Conservation (phyloP, 73 alveolate species). For the Symbiodinium pilosum region DNA sequence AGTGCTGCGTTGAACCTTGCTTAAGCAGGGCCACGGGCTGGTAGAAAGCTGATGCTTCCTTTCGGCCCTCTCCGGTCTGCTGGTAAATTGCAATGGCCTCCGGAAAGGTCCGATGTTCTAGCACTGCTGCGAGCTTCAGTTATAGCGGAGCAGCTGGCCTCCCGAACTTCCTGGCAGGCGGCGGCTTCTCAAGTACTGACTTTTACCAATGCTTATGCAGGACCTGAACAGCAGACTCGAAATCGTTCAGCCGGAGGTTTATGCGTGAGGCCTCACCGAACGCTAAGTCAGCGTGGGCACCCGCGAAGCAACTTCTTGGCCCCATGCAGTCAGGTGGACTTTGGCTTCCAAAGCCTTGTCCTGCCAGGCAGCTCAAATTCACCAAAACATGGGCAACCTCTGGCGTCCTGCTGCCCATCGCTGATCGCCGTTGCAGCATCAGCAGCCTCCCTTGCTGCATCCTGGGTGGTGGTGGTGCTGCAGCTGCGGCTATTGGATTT, state of each 20-base stretch:
- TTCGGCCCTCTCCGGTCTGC: slow-evolving; percentile 77
- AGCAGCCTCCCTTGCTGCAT: not conserved
- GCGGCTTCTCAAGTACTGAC: not conserved
- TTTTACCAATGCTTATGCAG: not conserved
- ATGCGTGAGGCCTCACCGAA: slow-evolving; percentile 32
- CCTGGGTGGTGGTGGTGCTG: too few relatives aligned
- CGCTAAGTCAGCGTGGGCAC: too few relatives aligned
- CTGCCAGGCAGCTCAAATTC: not conserved
- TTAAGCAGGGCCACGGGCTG: not conserved
- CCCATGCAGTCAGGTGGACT: slow-evolving; percentile 44
- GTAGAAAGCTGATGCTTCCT: slow-evolving; percentile 81
- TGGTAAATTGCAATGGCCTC: slow-evolving; percentile 92
- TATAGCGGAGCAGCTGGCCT: too few relatives aligned
- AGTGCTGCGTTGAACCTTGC: not conserved
- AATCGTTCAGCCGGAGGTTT: slow-evolving; percentile 4
- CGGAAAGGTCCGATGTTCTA: not conserved
- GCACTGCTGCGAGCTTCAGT: too few relatives aligned
- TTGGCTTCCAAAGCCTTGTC: slow-evolving; percentile 73
- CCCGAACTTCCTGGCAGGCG: slow-evolving; percentile 56
- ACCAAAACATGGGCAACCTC: not conserved
- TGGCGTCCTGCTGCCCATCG: not conserved
- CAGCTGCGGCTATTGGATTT: too few relatives aligned
- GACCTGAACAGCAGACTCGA: slow-evolving; percentile 82
- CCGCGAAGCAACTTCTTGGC: not conserved
- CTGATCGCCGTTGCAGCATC: not conserved